A percentile compares a stretch with the other conserved stretches of the same genome.
These are phyloP conservation scores for Daldinia caldariorum DNA, from an alignment of 495 filamentous ascomycete genomes.

Conservation along the genomic window DNA sequence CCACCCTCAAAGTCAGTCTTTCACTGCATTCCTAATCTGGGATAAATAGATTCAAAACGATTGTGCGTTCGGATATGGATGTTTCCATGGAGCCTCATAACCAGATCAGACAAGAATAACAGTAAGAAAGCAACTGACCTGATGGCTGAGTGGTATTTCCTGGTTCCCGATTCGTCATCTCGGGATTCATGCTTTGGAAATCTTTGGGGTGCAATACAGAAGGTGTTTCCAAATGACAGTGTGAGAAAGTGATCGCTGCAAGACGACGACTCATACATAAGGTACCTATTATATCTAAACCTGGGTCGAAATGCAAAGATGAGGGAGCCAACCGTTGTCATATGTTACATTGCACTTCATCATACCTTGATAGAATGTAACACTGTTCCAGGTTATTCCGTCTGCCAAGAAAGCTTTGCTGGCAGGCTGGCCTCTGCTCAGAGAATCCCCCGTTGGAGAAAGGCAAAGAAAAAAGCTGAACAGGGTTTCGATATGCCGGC, in stretches of 20 bases:
- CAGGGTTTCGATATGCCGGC: constrained; percentile 31
- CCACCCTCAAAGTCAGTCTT: constrained; percentile 30
- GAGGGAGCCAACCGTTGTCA: constrained; percentile 41
- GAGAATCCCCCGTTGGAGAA: not conserved
- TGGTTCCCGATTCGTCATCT: constrained; percentile 42
- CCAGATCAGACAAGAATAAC: constrained; percentile 18
- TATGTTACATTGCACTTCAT: constrained; percentile 22
- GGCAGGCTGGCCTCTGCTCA: not conserved
- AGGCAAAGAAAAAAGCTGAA: constrained; percentile 10
- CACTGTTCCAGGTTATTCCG: constrained; percentile 8
- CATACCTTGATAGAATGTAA: constrained; percentile 22
- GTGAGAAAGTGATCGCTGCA: constrained; percentile 40
- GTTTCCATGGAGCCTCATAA: constrained; percentile 37
- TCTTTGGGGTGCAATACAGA: constrained; percentile 36
- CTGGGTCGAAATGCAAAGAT: constrained; percentile 29
- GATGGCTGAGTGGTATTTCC: constrained; percentile 36
- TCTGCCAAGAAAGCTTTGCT: constrained; percentile 10
- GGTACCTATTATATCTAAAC: constrained; percentile 35
- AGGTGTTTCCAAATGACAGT: constrained; percentile 42
- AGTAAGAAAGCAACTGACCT: constrained; percentile 34
- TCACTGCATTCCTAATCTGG: constrained; percentile 18
- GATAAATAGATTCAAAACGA: constrained; percentile 32
- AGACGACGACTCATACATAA: constrained; percentile 35
- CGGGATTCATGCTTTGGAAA: constrained; percentile 24
- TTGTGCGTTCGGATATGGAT: constrained; percentile 28